phyloP scores from a whole-genome alignment of 2,329 filamentous ascomycete species.

The Pseudocercospora pini-densiflorae region DNA sequence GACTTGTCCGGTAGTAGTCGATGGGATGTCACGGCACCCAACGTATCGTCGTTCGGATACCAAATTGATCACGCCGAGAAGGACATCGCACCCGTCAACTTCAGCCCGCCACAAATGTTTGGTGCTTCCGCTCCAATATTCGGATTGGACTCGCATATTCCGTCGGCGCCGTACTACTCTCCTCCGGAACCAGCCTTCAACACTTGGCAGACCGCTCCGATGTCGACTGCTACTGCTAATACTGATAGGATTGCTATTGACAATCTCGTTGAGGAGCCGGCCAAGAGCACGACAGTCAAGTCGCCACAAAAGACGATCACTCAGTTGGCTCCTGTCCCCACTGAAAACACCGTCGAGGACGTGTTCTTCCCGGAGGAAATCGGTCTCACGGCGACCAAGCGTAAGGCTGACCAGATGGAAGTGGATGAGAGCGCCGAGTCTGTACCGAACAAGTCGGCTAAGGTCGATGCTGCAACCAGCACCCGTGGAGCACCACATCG shows the following conservation, averaged over 20 bases:
- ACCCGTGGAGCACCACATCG: constrained; percentile 10
- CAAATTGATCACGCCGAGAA: neutral
- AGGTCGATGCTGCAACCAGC: constrained; percentile 10
- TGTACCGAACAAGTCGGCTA: constrained; percentile 20
- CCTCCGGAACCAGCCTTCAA: neutral
- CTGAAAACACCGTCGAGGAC: neutral
- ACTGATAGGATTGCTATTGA: constrained; percentile 15
- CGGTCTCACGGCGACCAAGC: constrained; percentile 26
- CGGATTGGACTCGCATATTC: neutral
- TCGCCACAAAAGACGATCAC: neutral
- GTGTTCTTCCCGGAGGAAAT: neutral
- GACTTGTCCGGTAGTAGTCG: constrained; percentile 29
- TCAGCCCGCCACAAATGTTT: neutral
- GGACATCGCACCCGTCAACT: neutral
- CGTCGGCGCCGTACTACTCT: neutral
- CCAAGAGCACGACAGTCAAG: neutral
- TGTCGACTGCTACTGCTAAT: neutral
- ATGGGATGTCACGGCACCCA: constrained; percentile 28
- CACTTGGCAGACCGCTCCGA: neutral
- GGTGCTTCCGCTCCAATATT: neutral
- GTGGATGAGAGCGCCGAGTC: constrained; percentile 9
- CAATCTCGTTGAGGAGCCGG: constrained; percentile 14
- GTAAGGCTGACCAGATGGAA: constrained; percentile 33
- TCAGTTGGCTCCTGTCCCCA: neutral
- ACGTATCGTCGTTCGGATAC: neutral